Evolutionary conservation across 2,329 filamentous ascomycete species (phyloP).

Genomic region (Colletotrichum agaves): DNA sequence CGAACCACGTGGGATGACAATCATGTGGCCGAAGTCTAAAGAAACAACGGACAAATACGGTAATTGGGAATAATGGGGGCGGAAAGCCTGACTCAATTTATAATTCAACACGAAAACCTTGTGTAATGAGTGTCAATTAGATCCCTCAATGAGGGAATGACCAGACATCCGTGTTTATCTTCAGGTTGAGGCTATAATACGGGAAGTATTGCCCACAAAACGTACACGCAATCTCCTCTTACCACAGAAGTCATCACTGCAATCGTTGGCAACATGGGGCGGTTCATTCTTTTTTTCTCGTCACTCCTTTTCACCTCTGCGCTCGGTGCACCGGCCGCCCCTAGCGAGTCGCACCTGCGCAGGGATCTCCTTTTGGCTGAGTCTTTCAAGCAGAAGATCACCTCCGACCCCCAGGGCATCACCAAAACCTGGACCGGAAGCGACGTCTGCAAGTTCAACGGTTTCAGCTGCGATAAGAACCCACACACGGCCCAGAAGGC

Average conservation of each 20-base stretch:
- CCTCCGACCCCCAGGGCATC: neutral
- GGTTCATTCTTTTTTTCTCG: conserved; percentile 18
- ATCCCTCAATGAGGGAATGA: neutral
- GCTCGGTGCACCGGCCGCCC: conserved; percentile 1
- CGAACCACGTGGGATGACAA: neutral
- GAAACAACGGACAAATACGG: conserved; percentile 5
- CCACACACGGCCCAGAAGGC: conserved; percentile 4
- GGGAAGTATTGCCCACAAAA: neutral
- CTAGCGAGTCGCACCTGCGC: conserved; percentile 1
- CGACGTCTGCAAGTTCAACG: conserved; percentile 18
- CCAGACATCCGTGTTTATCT: neutral
- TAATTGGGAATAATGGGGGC: neutral
- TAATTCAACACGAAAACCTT: neutral
- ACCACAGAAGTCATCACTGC: neutral
- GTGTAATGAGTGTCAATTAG: conserved; percentile 6
- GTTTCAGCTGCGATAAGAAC: conserved; percentile 13
- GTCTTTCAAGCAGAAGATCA: conserved; percentile 11
- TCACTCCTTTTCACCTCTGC: conserved; percentile 20
- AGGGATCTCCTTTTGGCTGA: conserved; percentile 12
- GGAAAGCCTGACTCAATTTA: neutral
- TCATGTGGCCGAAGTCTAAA: conserved; percentile 2
- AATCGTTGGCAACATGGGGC: conserved; percentile 6
- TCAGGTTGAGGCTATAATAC: neutral
- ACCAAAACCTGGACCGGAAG: conserved; percentile 14
- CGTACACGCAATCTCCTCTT: neutral